Conservation (phyloP, 78 protist species). For the Polysphondylium violaceum region DNA sequence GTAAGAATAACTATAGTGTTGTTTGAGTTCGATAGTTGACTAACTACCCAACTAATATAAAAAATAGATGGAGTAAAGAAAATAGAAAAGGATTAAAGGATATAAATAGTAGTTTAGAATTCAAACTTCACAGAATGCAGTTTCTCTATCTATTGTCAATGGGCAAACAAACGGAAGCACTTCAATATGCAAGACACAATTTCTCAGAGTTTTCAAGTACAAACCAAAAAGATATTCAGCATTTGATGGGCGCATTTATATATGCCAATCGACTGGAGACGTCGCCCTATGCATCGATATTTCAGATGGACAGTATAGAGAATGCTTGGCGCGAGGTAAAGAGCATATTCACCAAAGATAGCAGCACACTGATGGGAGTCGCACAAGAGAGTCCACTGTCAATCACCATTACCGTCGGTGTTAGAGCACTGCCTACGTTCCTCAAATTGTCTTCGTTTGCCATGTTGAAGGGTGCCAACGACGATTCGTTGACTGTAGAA, state of each 20-base stretch:
- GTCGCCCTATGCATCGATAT: slow-evolving; percentile 78
- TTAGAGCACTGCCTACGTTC: slow-evolving; percentile 82
- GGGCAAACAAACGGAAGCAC: slow-evolving; percentile 33
- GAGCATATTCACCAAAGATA: slow-evolving; percentile 21
- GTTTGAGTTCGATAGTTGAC: not conserved
- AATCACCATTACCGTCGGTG: slow-evolving; percentile 71
- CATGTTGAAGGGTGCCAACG: slow-evolving; percentile 41
- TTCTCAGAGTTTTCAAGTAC: slow-evolving; percentile 15
- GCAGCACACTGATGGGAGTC: slow-evolving; percentile 53
- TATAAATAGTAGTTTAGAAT: slow-evolving; percentile 76
- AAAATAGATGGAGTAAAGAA: slow-evolving; percentile 56
- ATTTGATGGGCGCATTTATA: slow-evolving; percentile 74
- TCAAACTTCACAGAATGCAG: slow-evolving; percentile 73
- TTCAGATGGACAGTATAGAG: not conserved
- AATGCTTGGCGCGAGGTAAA: slow-evolving; percentile 68
- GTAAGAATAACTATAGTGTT: no score
- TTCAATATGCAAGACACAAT: slow-evolving; percentile 41
- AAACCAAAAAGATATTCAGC: slow-evolving; percentile 73
- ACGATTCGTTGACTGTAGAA: slow-evolving; percentile 60
- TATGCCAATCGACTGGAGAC: slow-evolving; percentile 38
- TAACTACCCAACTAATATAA: not conserved
- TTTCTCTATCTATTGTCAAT: slow-evolving; percentile 12
- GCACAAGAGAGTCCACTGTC: slow-evolving; percentile 69
- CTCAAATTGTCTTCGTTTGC: slow-evolving; percentile 67
- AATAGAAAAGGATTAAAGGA: not conserved